phyloP scores from a whole-genome alignment of 164 flowering plant species.

The Dillenia turbinata region DNA sequence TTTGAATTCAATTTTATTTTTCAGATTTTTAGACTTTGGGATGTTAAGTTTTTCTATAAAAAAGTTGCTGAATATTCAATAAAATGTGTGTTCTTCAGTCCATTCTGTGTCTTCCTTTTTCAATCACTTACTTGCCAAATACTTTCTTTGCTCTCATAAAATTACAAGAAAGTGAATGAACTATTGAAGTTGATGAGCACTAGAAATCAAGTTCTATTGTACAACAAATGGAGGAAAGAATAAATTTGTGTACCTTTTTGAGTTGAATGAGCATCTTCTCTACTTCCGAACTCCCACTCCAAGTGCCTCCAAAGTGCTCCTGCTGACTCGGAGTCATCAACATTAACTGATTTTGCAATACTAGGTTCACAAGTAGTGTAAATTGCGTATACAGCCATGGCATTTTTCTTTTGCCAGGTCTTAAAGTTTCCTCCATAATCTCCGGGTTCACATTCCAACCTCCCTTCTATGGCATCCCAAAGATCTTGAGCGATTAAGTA shows the following conservation, averaged over 20 bases:
- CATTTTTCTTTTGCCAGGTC: conserved; percentile 1
- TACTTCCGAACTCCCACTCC: neutral
- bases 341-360: neutral
- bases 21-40: too few species aligned
- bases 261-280: neutral
- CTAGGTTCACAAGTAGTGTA: neutral
- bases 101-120: too few species aligned
- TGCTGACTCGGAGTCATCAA: neutral
- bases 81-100: too few species aligned
- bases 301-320: neutral
- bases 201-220: too few species aligned
- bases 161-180: too few species aligned
- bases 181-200: too few species aligned
- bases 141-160: too few species aligned
- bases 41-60: too few species aligned
- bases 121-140: too few species aligned
- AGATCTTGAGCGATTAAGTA: conserved; percentile 11
- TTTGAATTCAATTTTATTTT: too few species aligned
- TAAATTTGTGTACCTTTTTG: neutral
- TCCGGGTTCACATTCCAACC: conserved; percentile 2
- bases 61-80: too few species aligned
- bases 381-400: neutral
- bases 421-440: neutral
- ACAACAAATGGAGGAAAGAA: neutral
- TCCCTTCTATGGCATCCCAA: conserved; percentile 14